Evolutionary conservation across 352 stramenopile genomes (phyloP).

Genomic region (Globisporangium nodosum): DNA sequence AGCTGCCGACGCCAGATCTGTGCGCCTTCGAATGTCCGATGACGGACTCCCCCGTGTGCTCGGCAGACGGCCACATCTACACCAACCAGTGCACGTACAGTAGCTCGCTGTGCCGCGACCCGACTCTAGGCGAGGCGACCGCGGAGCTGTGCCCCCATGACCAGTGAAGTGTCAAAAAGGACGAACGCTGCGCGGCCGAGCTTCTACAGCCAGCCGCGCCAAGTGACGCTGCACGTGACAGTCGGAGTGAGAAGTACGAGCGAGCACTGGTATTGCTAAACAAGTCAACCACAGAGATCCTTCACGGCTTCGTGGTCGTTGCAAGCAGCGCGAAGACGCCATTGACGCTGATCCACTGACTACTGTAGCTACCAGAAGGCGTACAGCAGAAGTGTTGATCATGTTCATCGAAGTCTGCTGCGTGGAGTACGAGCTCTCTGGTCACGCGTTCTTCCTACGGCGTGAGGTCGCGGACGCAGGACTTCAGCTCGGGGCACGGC

Average conservation of each 20-base stretch:
- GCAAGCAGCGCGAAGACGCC: too few species aligned
- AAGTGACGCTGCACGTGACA: background rate
- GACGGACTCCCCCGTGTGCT: slow-evolving; percentile 18
- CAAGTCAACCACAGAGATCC: too few species aligned
- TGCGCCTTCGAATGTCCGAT: slow-evolving; percentile 14
- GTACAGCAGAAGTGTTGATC: background rate
- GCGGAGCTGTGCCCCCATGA: slow-evolving; percentile 1
- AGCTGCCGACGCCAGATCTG: background rate
- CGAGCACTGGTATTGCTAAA: background rate
- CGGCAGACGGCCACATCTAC: slow-evolving; percentile 18
- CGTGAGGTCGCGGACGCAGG: background rate
- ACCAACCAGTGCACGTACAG: slow-evolving; percentile 13
- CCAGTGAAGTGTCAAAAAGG: background rate
- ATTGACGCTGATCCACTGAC: background rate
- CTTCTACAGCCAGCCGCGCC: background rate
- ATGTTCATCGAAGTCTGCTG: background rate
- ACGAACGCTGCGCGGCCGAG: background rate
- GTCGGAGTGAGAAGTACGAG: background rate
- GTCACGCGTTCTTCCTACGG: background rate
- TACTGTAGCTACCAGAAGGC: background rate
- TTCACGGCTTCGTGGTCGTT: too few species aligned
- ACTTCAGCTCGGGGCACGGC: slow-evolving; percentile 8
- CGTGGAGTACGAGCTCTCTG: background rate
- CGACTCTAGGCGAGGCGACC: slow-evolving; percentile 2
- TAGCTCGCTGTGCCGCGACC: slow-evolving; percentile 11